Evolutionary conservation across 371 early-diverging fungal genomes (phyloP), one percentile per base, ranked within the genome.

Genomic region (Coemansia sp.): DNA sequence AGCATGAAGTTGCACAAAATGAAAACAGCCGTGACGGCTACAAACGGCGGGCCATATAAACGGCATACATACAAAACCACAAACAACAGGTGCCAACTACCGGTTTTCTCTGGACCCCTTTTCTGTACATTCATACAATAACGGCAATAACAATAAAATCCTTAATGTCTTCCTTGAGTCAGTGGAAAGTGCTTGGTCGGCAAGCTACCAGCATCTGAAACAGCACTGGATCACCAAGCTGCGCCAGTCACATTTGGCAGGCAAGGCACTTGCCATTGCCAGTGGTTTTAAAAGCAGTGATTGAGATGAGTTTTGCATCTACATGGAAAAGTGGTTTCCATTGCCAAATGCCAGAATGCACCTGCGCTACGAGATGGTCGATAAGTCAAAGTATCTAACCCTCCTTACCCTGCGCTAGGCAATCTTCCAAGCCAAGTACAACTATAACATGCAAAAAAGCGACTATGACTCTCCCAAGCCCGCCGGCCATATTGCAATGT

Each of bases 251-350:
- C 16, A n/a, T n/a, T n/a, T 43, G 45, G 45, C 16, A 4, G 45
- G 45, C n/a, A 16, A 43, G 16, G 45, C 45, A 16, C 45, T 43
- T n/a, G 16, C 4, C 7, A 16, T 43, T n/a, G 45, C 45, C 45
- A n/a, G 16, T 16, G 45, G n/a, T n/a, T 43, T 43, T 43, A 7
- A 3, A n/a, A 7, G 16, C 3, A 3, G 6, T 43, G n/a, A 43
- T 7, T 43, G 45, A 16, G 7, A 2, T 7, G 6, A 43, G n/a
- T 43, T 43, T n/a, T n/a, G 45, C 16, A 16, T 7, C 16, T n/a
- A 43, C n/a, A 43, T 43, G 45, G 16, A 16, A 14, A 12, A n/a
- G 45, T 43, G 45, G 45, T 43, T 43, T 43, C 45, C 45, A n/a
- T 16, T 16, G n/a, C 5, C 45, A 43, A 14, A n/a, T n/a, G 45